Evolutionary conservation across 495 filamentous ascomycete species (phyloP).

Genomic region (Hypoxylon rickii): DNA sequence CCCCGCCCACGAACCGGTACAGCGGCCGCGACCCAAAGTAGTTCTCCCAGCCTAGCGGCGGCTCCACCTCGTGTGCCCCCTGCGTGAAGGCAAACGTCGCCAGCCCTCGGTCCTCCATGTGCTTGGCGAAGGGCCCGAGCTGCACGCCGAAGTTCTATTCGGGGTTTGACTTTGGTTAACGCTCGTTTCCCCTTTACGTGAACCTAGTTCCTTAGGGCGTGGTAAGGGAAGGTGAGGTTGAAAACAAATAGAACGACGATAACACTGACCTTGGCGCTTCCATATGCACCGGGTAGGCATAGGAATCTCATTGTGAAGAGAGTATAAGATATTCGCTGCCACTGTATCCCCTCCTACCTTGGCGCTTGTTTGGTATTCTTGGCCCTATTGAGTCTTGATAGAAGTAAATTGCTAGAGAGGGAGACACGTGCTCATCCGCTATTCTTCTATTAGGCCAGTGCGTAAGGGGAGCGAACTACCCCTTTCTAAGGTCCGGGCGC

Average conservation of each 20-base stretch:
- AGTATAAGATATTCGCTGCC: not conserved
- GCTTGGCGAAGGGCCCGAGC: slow-evolving; percentile 54
- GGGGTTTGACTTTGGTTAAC: not conserved
- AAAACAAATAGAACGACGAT: not conserved
- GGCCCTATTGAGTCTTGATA: not conserved
- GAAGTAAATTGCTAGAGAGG: not conserved
- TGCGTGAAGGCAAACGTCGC: slow-evolving; percentile 55
- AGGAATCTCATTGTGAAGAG: slow-evolving; percentile 37
- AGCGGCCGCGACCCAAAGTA: slow-evolving; percentile 59
- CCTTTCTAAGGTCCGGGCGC: slow-evolving; percentile 11
- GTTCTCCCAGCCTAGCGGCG: slow-evolving; percentile 54
- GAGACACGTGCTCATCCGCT: not conserved
- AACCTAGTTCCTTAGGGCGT: not conserved
- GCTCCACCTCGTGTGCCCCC: slow-evolving; percentile 48
- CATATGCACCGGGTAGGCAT: slow-evolving; percentile 46
- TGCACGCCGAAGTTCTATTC: slow-evolving; percentile 58
- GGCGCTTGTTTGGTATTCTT: not conserved
- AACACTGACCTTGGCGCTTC: slow-evolving; percentile 45
- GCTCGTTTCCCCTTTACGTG: not conserved
- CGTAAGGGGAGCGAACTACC: not conserved
- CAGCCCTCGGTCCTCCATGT: slow-evolving; percentile 47
- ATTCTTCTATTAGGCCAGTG: slow-evolving; percentile 12
- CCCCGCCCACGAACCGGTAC: slow-evolving; percentile 56
- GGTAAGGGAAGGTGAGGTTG: not conserved
- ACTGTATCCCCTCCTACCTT: not conserved